These are phyloP conservation scores for Pichiaceae sp. DNA, from an alignment of 1,139 yeast species.

Conservation along the genomic window DNA sequence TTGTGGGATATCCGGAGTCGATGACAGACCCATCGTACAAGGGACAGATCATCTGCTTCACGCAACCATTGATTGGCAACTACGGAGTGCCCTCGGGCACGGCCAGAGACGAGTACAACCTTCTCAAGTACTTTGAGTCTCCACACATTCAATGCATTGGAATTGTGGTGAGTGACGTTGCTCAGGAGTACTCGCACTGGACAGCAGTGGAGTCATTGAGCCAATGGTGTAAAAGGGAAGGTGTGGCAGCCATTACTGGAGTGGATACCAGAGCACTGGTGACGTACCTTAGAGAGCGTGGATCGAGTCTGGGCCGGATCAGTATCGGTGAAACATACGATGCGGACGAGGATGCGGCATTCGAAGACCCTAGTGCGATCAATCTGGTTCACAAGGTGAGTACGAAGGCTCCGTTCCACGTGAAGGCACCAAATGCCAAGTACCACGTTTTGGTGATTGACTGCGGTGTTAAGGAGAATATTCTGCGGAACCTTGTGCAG, in stretches of 20 bases:
- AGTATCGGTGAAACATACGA: constrained; percentile 87
- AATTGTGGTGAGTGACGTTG: constrained; percentile 92
- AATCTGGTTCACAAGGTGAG: constrained; percentile 91
- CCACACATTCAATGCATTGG: constrained; percentile 92
- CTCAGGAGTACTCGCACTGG: constrained; percentile 95
- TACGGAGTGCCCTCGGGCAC: constrained; percentile 92
- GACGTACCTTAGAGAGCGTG: constrained; percentile 86
- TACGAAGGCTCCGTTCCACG: constrained; percentile 91
- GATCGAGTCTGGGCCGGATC: constrained; percentile 86
- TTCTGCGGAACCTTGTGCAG: constrained; percentile 81
- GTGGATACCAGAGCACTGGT: constrained; percentile 96
- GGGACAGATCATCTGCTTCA: constrained; percentile 93
- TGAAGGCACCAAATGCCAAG: constrained; percentile 57
- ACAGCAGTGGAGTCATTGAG: constrained; percentile 94
- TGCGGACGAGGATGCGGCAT: constrained; percentile 87
- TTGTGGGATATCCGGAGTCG: constrained; percentile 97
- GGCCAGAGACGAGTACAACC: constrained; percentile 71
- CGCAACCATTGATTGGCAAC: constrained; percentile 95
- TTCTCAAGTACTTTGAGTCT: constrained; percentile 85
- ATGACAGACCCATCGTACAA: constrained; percentile 97
- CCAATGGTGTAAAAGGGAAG: constrained; percentile 94
- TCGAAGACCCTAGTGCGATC: constrained; percentile 84
- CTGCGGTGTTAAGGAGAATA: constrained; percentile 97
- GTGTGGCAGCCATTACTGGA: constrained; percentile 94
- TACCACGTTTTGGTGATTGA: constrained; percentile 88